Conservation (phyloP, 2,329 filamentous ascomycete species). For the Epichloe sp. region DNA sequence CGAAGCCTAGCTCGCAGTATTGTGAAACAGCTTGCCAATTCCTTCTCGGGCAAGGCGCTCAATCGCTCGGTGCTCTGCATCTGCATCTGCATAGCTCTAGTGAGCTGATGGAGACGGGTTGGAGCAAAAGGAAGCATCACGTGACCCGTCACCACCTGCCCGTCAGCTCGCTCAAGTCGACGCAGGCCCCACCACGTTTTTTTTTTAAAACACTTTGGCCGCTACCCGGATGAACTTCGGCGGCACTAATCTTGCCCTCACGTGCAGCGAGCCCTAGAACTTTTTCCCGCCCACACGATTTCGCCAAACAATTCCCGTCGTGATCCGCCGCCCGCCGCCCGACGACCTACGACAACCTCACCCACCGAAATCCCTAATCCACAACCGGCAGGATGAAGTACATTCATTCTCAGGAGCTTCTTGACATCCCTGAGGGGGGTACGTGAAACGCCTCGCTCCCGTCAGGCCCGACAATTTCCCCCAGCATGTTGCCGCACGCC, state of each 20-base stretch:
- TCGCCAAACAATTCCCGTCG: conserved; percentile 25
- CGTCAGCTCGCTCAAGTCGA: neutral
- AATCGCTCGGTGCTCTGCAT: too few species aligned
- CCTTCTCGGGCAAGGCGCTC: too few species aligned
- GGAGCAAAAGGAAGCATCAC: neutral
- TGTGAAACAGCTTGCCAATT: too few species aligned
- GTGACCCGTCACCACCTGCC: neutral
- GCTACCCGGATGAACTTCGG: conserved; percentile 16
- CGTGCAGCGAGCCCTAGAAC: conserved; percentile 31
- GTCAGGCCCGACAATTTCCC: neutral
- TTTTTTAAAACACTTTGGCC: neutral
- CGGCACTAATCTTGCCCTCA: conserved; percentile 18
- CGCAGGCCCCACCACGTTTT: neutral
- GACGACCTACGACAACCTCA: conserved; percentile 27
- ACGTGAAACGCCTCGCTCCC: conserved; percentile 32
- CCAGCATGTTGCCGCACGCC: neutral
- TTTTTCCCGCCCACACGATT: conserved; percentile 32
- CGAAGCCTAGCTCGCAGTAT: too few species aligned
- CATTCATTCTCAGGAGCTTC: conserved; percentile 95
- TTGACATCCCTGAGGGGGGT: conserved; percentile 95
- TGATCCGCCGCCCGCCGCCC: conserved; percentile 16
- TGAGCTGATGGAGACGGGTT: too few species aligned
- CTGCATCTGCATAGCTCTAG: too few species aligned
- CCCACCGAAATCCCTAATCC: conserved; percentile 29
- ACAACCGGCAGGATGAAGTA: conserved; percentile 87